Evolutionary conservation across 805 yeast species (phyloP).

Genomic region (Lipomyces anomalus): DNA sequence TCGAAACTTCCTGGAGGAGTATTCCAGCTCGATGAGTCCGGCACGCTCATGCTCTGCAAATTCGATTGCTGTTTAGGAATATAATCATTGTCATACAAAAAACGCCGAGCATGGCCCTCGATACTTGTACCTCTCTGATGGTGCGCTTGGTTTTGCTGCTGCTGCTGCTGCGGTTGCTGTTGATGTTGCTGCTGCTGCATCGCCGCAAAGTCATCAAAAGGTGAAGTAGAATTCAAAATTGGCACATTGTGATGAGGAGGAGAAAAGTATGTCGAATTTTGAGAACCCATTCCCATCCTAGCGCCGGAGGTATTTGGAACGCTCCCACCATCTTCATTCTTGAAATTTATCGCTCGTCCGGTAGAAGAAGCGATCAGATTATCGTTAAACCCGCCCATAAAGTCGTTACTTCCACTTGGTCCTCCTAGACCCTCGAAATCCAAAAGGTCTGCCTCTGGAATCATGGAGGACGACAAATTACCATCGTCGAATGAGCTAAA

Average conservation of each 20-base stretch:
- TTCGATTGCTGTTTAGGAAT: slow-evolving; percentile 17
- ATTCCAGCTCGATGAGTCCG: slow-evolving; percentile 12
- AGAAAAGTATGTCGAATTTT: slow-evolving; percentile 10
- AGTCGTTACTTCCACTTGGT: background rate
- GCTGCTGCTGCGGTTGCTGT: slow-evolving; percentile 7
- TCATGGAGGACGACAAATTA: slow-evolving; percentile 16
- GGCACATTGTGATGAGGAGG: slow-evolving; percentile 20
- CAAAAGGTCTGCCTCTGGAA: slow-evolving; percentile 21
- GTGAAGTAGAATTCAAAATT: slow-evolving; percentile 28
- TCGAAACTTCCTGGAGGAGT: slow-evolving; percentile 19
- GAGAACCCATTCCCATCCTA: background rate
- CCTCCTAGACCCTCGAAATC: slow-evolving; percentile 10
- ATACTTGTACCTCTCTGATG: background rate
- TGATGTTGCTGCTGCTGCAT: slow-evolving; percentile 11
- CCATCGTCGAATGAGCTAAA: slow-evolving; percentile 17
- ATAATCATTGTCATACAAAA: slow-evolving; percentile 26
- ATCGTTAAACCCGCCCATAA: background rate
- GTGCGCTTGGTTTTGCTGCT: background rate
- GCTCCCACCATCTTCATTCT: background rate
- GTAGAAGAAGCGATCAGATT: no score
- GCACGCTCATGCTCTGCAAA: slow-evolving; percentile 18
- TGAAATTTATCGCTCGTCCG: background rate
- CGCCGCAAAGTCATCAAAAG: slow-evolving; percentile 29
- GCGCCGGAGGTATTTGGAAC: background rate
- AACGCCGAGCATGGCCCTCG: slow-evolving; percentile 26